Evolutionary conservation across 768 basidiomycete genomes (phyloP).

Genomic region (Agaricus sinodeliciosus): DNA sequence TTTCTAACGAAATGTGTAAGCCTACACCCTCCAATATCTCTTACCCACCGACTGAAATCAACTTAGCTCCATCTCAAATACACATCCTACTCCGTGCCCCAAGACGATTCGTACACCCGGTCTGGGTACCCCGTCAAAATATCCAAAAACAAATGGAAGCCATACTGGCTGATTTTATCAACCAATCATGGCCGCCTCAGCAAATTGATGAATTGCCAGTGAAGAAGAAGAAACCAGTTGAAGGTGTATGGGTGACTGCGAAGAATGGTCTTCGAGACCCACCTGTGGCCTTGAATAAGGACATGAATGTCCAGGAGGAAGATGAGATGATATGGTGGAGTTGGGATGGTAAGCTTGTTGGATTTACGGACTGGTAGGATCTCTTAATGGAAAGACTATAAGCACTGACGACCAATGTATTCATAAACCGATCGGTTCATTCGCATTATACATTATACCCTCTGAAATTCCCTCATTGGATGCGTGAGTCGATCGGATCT

Average conservation of each 20-base stretch:
- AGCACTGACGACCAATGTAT: neutral
- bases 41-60: neutral
- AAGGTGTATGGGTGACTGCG: conserved; percentile 43
- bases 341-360: conserved; percentile 50
- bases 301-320: conserved; percentile 14
- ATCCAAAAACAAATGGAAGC: conserved; percentile 30
- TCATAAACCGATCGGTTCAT: too few relatives aligned
- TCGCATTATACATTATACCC: too few relatives aligned
- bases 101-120: conserved; percentile 37
- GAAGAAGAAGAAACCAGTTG: conserved; percentile 25
- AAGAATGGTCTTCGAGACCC: conserved; percentile 16
- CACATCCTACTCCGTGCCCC: conserved; percentile 41
- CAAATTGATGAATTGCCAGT: neutral
- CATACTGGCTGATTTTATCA: conserved; percentile 32
- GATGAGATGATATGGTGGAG: conserved; percentile 61
- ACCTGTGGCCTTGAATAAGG: neutral
- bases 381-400: neutral
- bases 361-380: conserved; percentile 43
- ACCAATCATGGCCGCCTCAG: conserved; percentile 20
- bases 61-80: conserved; percentile 37
- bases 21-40: neutral
- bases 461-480: too few relatives aligned
- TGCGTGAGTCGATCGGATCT: too few relatives aligned
- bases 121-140: conserved; percentile 43
- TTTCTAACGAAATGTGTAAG: conserved; percentile 31